phyloP scores from a whole-genome alignment of 108 stramenopile species.

The Asterionellopsis glacialis region DNA sequence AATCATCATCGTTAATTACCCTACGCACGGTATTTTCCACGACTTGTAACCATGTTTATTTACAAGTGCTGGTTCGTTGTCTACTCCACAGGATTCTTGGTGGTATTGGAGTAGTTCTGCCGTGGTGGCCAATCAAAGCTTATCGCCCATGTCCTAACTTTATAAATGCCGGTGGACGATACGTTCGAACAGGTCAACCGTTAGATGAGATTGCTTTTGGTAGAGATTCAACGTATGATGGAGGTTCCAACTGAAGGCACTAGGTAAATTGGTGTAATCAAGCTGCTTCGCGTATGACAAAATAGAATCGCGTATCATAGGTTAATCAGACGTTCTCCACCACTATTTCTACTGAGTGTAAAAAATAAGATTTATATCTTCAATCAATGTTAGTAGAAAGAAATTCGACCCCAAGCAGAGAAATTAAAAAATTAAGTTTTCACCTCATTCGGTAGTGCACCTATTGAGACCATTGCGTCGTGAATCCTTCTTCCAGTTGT shows the following conservation, averaged over 20 bases:
- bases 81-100: constrained; percentile 54
- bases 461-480: too few relatives aligned
- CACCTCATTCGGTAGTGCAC: too few relatives aligned
- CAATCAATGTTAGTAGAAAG: too few relatives aligned
- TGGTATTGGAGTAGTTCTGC: constrained; percentile 66
- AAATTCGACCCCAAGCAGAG: too few relatives aligned
- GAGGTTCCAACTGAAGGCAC: background rate
- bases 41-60: background rate
- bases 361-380: too few relatives aligned
- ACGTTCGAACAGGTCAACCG: constrained; percentile 66
- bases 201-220: constrained; percentile 87
- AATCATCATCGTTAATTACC: background rate
- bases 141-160: constrained; percentile 89
- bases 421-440: too few relatives aligned
- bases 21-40: background rate
- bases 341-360: too few relatives aligned
- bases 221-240: constrained; percentile 47
- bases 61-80: background rate
- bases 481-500: too few relatives aligned
- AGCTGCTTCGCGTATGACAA: too few relatives aligned
- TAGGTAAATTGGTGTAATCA: too few relatives aligned
- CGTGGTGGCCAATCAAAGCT: constrained; percentile 88
- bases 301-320: too few relatives aligned
- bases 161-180: constrained; percentile 64
- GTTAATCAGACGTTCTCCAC: too few relatives aligned